Conservation (phyloP, 2,329 filamentous ascomycete genomes). For the Cercospora sp. region DNA sequence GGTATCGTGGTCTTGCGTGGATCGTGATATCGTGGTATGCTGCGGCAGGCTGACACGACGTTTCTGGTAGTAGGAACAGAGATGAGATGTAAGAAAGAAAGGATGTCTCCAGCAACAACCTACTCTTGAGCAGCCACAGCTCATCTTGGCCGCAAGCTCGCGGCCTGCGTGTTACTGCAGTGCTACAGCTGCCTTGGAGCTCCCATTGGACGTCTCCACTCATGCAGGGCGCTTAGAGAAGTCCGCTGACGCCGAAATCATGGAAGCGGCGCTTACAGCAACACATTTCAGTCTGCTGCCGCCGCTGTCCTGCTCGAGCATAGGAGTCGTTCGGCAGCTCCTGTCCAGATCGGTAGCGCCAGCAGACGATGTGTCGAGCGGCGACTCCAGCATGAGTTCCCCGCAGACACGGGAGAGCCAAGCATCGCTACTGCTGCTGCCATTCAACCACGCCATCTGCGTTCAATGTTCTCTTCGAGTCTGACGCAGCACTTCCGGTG, state of each 20-base stretch:
- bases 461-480: background rate
- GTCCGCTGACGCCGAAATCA: slow-evolving; percentile 12
- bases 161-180: slow-evolving; percentile 17
- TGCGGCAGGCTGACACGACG: too few relatives aligned
- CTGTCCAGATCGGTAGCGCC: background rate
- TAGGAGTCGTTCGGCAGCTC: background rate
- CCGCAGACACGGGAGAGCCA: background rate
- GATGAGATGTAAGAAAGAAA: background rate
- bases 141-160: slow-evolving; percentile 22
- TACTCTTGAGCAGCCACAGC: slow-evolving; percentile 12
- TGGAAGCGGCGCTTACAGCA: slow-evolving; percentile 21
- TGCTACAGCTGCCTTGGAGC: slow-evolving; percentile 20
- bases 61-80: background rate
- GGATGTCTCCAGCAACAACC: background rate
- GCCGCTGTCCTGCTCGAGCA: background rate
- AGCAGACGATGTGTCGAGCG: background rate
- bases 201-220: slow-evolving; percentile 22
- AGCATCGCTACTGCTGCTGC: background rate
- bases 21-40: background rate
- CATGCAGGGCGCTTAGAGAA: slow-evolving; percentile 23
- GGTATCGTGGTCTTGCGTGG: background rate
- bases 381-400: too few relatives aligned
- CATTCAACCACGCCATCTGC: background rate
- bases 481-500: background rate
- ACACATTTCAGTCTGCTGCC: slow-evolving; percentile 1